phyloP scores from a whole-genome alignment of 164 flowering plant species.

The Macadamia tetraphylla region DNA sequence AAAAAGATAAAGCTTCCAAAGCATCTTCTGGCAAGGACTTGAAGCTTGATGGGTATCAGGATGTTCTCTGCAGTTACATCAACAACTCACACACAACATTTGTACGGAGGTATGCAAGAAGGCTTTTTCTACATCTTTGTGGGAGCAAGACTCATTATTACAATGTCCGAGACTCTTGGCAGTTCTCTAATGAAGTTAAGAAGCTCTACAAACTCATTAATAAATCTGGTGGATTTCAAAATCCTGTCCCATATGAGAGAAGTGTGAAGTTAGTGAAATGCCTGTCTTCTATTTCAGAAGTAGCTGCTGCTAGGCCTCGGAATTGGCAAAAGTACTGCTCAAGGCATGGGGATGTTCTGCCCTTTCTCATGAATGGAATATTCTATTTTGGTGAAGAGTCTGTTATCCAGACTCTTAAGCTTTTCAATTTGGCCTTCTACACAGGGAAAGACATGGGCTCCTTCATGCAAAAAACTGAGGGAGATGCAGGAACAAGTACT shows the following conservation, averaged over 20 bases:
- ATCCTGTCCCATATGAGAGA: conserved; percentile 76
- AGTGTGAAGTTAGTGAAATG: conserved; percentile 93
- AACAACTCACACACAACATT: conserved; percentile 81
- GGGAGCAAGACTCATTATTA: conserved; percentile 97
- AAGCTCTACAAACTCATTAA: conserved; percentile 72
- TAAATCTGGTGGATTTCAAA: conserved; percentile 87
- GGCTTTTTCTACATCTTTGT: conserved; percentile 93
- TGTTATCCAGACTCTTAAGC: conserved; percentile 79
- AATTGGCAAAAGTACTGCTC: conserved; percentile 99
- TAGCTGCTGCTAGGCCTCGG: conserved; percentile 86
- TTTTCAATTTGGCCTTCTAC: conserved; percentile 77
- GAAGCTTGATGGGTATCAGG: conserved; percentile 97
- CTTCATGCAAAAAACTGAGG: conserved; percentile 62
- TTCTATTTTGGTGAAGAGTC: conserved; percentile 89
- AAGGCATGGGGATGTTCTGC: conserved; percentile 76
- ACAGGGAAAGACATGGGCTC: conserved; percentile 67
- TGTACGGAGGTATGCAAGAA: conserved; percentile 92
- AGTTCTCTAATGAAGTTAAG: conserved; percentile 84
- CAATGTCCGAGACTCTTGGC: conserved; percentile 95
- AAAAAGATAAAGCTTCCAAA: conserved; percentile 75
- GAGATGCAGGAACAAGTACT: conserved; percentile 54
- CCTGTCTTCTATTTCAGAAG: conserved; percentile 81
- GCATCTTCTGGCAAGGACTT: conserved; percentile 62
- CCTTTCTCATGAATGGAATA: conserved; percentile 67
- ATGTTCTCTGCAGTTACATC: conserved; percentile 94